Base-by-base conservation (phyloP, 1,284 basidiomycete genomes). In the Ceratobasidium sp. region DNA sequence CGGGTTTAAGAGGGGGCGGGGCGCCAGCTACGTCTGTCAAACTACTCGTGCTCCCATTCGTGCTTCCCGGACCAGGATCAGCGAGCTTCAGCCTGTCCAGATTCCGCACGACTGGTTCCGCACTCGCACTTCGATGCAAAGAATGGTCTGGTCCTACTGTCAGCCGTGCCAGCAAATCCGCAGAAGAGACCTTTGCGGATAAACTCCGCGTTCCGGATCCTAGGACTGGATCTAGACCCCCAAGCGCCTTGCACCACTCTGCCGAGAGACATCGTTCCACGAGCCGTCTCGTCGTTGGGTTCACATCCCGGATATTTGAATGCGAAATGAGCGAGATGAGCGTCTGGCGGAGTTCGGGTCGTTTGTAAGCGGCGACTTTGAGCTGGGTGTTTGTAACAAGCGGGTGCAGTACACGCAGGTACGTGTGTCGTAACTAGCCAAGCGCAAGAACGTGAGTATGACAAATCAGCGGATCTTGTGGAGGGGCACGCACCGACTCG, bases 321-420 rank as follows among this genome's bases (percentile, higher is more conserved):
- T 95, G 88, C 65, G 89, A 86, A 49, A 92, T 85, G 29, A 98
- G 86, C 0, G 89, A 91, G 77, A 94, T 89, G n/a, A 99, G 87
- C 5, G 93, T 87, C 54, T 89, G 88, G 13, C 94, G 89, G 77
- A 99, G 93, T 81, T 98, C 93, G 0, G 91, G 86, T 4, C 96
- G 92, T 81, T 99, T 99, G 85, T 99, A 98, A 0, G 94, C 91
- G 76, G 89, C 85, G 73, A 85, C 85, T 41, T 91, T 90, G 6
- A 99, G 86, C 82, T 99, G 98, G 0, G 98, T 99, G 81, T 95
- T 95, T 19, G 93, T 96, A 31, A 99, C 87, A 3, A 99, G 89
- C 0, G 97, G 97, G 80, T 98, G 95, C 4, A 99, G 86, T 1
- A 99, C 98, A 16, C 97, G 92, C 22, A 99, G 90, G 80, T 97